Evolutionary conservation across 2,329 filamentous ascomycete genomes (phyloP), one percentile per base, ranked within the genome.

Genomic region (Geosmithia flava): DNA sequence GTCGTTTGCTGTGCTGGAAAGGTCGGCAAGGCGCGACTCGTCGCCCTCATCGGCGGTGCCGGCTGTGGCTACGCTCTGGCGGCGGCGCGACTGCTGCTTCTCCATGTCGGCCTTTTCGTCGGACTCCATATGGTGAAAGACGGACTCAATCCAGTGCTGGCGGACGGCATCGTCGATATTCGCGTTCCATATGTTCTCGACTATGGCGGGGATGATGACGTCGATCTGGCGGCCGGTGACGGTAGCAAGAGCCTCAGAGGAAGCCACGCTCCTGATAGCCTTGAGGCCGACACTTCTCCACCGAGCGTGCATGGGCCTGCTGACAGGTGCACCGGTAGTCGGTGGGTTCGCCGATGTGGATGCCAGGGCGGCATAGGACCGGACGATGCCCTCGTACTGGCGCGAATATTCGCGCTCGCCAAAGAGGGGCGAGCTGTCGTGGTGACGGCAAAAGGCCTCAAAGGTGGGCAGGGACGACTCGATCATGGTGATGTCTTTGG

Each of bases 381-480:
- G 75, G 20, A 97, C 83, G 47, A 95, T 80, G 44, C 85, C 79
- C 59, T 91, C 83, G 62, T 95, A 97, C 54, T 91, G 83, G 46
- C 71, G 76, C 33, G 90, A 76, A 62, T 94, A 95, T 51, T 81
- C 79, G 61, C 89, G 85, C 61, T 97, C 90, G 51, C 87, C 89
- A 27, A 89, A 82, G 48, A 97, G 78, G 8, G 83, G 84, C 33
- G 88, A 86, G 50, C 83, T 82, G 59, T 97, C 90, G 63, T 95
- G 88, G 67, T 95, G 78, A 51, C 81, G 78, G 69, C 91, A 97
- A 60, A 96, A 93, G 20, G 83, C 83, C 58, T 90, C 82, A 61
- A 95, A 96, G 3, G 87, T 88, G 2, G 83, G 78, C 53, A 95
- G 76, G 2, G 88, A 93, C 37, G 90, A 88, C 67, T 97, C 90